A percentile compares a stretch with the other conserved stretches of the same genome.
These are phyloP conservation scores for Aureobasidium vineae DNA, from an alignment of 2,329 filamentous ascomycete species.

Conservation along the genomic window DNA sequence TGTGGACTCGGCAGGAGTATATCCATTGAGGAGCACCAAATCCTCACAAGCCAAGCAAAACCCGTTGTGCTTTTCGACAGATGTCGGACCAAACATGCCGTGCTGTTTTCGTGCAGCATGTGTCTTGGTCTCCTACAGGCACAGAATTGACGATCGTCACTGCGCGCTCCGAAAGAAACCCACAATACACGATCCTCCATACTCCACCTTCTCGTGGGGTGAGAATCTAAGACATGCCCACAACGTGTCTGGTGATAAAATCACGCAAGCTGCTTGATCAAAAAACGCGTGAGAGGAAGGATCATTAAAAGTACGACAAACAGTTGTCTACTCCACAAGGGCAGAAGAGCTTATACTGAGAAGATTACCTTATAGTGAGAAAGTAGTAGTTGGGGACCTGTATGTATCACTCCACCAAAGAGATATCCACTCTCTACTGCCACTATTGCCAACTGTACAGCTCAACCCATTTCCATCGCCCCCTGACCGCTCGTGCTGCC, in stretches of 20 bases:
- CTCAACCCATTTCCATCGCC: background rate
- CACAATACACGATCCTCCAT: background rate
- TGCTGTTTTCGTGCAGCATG: background rate
- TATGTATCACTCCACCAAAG: background rate
- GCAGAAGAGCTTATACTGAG: background rate
- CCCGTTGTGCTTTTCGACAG: constrained; percentile 4
- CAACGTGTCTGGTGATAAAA: background rate
- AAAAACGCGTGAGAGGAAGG: constrained; percentile 5
- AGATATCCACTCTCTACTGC: background rate
- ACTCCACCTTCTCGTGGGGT: background rate
- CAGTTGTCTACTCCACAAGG: background rate
- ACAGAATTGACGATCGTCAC: background rate
- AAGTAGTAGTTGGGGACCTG: background rate
- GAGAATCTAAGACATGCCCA: background rate
- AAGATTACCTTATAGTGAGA: background rate
- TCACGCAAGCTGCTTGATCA: background rate
- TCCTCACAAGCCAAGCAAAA: background rate
- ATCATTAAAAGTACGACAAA: background rate
- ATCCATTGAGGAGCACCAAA: background rate
- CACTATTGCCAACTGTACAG: constrained; percentile 17
- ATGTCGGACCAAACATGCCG: constrained; percentile 5
- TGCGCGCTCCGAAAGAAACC: background rate
- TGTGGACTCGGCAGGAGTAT: background rate
- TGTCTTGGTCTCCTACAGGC: constrained; percentile 12
- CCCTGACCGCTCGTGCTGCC: background rate